These are phyloP conservation scores for Hymenoscyphus fraxineus DNA, from an alignment of 2,329 filamentous ascomycete genomes.

Conservation along the genomic window DNA sequence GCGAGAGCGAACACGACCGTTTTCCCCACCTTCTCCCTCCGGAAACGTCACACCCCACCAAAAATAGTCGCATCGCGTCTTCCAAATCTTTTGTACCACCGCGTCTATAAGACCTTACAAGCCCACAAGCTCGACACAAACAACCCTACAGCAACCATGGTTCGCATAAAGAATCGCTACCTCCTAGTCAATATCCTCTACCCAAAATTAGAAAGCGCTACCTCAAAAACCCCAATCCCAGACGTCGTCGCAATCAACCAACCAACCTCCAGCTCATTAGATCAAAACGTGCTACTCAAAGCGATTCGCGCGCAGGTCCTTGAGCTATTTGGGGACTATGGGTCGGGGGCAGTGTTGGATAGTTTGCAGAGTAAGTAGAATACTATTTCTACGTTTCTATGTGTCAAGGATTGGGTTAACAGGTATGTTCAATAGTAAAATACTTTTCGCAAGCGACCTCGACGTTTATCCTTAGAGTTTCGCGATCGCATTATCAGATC, in stretches of 20 bases:
- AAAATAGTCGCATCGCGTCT: constrained; percentile 20
- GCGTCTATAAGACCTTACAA: constrained; percentile 37
- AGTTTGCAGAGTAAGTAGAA: constrained; percentile 59
- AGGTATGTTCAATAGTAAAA: constrained; percentile 59
- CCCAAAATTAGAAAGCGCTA: constrained; percentile 47
- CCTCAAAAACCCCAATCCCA: constrained; percentile 42
- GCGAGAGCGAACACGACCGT: no score
- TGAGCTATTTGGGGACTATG: constrained; percentile 83
- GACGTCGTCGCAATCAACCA: constrained; percentile 70
- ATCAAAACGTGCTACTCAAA: constrained; percentile 60
- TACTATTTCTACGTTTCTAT: background rate
- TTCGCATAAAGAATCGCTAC: constrained; percentile 94
- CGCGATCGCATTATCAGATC: constrained; percentile 76
- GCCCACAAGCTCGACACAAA: background rate
- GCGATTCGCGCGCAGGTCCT: constrained; percentile 68
- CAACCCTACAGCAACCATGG: constrained; percentile 55
- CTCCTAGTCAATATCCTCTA: constrained; percentile 93
- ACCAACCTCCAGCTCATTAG: constrained; percentile 71
- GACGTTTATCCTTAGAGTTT: constrained; percentile 84
- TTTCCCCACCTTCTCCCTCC: no score
- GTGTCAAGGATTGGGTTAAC: background rate
- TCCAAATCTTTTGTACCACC: constrained; percentile 6
- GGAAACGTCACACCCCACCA: background rate
- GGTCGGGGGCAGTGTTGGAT: constrained; percentile 67
- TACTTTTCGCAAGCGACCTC: constrained; percentile 91